These are phyloP conservation scores for Tubosaeta sp. DNA, from an alignment of 768 basidiomycete species.

Conservation along the genomic window DNA sequence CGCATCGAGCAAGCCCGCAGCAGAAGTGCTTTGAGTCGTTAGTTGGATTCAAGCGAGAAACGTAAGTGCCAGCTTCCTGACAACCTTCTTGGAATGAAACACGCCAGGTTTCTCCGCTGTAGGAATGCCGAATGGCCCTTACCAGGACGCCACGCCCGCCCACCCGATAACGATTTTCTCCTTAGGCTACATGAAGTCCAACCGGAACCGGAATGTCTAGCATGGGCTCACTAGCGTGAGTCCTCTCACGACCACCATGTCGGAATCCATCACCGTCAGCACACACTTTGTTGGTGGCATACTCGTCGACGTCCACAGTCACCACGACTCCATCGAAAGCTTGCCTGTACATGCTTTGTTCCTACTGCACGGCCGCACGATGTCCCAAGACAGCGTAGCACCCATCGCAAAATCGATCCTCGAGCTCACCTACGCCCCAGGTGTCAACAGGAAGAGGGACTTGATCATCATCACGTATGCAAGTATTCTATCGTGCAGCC, in stretches of 20 bases:
- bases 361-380: constrained; percentile 25
- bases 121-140: too few relatives aligned
- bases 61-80: too few relatives aligned
- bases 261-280: constrained; percentile 8
- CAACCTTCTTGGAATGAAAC: too few relatives aligned
- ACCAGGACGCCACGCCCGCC: too few relatives aligned
- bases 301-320: constrained; percentile 22
- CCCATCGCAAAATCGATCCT: constrained; percentile 20
- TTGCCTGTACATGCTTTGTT: constrained; percentile 27
- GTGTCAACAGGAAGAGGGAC: constrained; percentile 17
- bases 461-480: constrained; percentile 26
- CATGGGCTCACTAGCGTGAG: too few relatives aligned
- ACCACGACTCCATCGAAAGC: constrained; percentile 7
- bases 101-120: too few relatives aligned
- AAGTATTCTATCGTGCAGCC: constrained; percentile 8
- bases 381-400: constrained; percentile 11
- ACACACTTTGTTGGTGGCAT: constrained; percentile 25
- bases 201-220: too few relatives aligned
- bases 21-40: too few relatives aligned
- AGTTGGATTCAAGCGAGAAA: too few relatives aligned
- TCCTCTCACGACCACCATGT: constrained; percentile 13
- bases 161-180: too few relatives aligned
- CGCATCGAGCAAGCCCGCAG: too few relatives aligned
- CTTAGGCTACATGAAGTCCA: too few relatives aligned
- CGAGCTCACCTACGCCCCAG: constrained; percentile 12